Evolutionary conservation across 2,329 filamentous ascomycete genomes (phyloP), one percentile per base, ranked within the genome.

Genomic region (Ambrosiella beaveri): DNA sequence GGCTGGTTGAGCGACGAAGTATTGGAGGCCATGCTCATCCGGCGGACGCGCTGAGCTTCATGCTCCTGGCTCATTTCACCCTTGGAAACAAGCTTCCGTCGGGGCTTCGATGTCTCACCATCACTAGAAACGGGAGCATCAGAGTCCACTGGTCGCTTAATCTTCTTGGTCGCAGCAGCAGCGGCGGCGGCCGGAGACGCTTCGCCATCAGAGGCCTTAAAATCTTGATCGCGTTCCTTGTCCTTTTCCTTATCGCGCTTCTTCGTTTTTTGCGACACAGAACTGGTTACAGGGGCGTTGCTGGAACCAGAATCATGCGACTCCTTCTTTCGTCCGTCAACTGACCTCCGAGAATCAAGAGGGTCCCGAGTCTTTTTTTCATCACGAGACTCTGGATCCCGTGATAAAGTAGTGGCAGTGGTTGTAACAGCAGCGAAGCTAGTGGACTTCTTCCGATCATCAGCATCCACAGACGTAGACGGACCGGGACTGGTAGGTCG

Each of bases 71-170:
- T 78, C 44, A 82, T 67, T 59, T 84, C 81, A 56, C 75, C 77
- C 40, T 81, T 81, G 0, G 81, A 84, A 17, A 84, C 73, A 9
- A 85, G 72, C 64, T 83, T 85, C 44, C 79, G 73, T 27, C 81
- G 71, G 1, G 80, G 80, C 64, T 83, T 84, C 1, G 80, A 80
- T 7, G 75, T 67, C 65, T 81, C 79, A 1, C 74, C 80, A 64
- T 78, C 78, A 39, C 79, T 81, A 0, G 77, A 79, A 6, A 72
- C 69, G 1, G 69, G 72, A 12, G 74, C 71, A 53, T 84, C 81
- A 0, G 76, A 73, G 56, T 84, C 80, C 7, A 58, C 52, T 1
- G 72, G 67, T 52, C 75, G 74, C 62, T 75, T 80, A 4, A 73
- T 64, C 64, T 79, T 82, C 9, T 73, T 82, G 38, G 71, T 27